Evolutionary conservation across 2,329 filamentous ascomycete species (phyloP), one percentile per base, ranked within the genome.

Genomic region (Fusarium gaditjirri): DNA sequence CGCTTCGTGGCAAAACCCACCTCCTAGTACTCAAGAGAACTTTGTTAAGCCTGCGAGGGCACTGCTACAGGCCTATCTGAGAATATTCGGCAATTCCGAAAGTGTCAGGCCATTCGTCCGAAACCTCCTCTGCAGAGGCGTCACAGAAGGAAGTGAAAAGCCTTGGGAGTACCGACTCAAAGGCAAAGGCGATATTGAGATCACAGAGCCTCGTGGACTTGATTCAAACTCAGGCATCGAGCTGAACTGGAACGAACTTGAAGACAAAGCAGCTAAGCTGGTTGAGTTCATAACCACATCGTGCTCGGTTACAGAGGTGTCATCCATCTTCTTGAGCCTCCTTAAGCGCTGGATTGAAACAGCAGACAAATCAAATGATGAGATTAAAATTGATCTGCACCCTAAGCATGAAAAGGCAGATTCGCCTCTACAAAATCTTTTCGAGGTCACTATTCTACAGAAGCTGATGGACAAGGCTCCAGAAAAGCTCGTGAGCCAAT

Each of bases 401-500:
- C 74, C 80, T 25, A 78, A 82, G 4, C 73, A 80, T 8, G 47
- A 67, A 36, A 52, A 35, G 19, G 59, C 75, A 2, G 74, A 78
- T 3, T 84, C 88, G 49, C 82, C 87, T 0, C 65, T 89, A 6
- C 77, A 77, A 8, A 83, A 85, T 8, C 81, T 94, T 3, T 79
- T 87, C 10, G 86, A 92, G 69, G 84, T 90, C 9, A 89, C 89
- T 53, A 80, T 93, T 2, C 83, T 93, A 12, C 90, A 93, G 75
- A 87, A 86, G 38, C 86, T 94, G 80, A 89, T 93, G 79, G 87
- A 88, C 29, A 86, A 83, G 49, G 86, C 91, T 49, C 87, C 90
- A 2, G 87, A 91, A 27, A 90, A 88, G 68, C 84, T 94, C 17
- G 87, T 92, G 35, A 86, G 85, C 36, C 87, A 90, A 62, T 91